Conservation (phyloP, 2,329 filamentous ascomycete genomes). For the Colletotrichum magnum region DNA sequence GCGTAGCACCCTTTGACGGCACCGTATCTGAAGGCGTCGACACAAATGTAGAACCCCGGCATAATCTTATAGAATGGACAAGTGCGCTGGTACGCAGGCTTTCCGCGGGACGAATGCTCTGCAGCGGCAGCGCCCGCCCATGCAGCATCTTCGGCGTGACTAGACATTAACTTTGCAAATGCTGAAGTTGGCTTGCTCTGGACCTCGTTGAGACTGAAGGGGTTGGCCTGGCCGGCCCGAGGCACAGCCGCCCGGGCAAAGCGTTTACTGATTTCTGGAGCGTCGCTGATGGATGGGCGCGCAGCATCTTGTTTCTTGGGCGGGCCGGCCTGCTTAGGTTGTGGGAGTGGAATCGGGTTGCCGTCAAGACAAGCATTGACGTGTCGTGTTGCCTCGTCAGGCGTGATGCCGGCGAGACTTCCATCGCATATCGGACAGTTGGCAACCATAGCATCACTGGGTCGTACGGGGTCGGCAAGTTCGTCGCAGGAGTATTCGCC, state of each 20-base stretch:
- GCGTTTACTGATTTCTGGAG: slow-evolving; percentile 64
- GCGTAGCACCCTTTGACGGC: slow-evolving; percentile 92
- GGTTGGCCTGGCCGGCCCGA: slow-evolving; percentile 85
- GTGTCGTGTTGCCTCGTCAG: slow-evolving; percentile 82
- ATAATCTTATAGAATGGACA: slow-evolving; percentile 99
- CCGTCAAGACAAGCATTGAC: slow-evolving; percentile 96
- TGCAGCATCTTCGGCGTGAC: slow-evolving; percentile 88
- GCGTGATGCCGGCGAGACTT: slow-evolving; percentile 70
- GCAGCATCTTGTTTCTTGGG: slow-evolving; percentile 25
- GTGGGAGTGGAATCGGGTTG: slow-evolving; percentile 73
- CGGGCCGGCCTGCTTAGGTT: slow-evolving; percentile 38
- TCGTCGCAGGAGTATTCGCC: slow-evolving; percentile 55
- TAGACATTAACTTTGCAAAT: slow-evolving; percentile 94
- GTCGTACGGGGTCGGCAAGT: slow-evolving; percentile 48
- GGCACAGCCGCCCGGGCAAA: slow-evolving; percentile 79
- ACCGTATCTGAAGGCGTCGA: slow-evolving; percentile 96
- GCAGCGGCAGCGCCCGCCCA: slow-evolving; percentile 90
- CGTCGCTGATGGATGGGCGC: slow-evolving; percentile 49
- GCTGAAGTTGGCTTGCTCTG: slow-evolving; percentile 72
- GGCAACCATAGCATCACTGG: slow-evolving; percentile 51
- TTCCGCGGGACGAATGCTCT: slow-evolving; percentile 83
- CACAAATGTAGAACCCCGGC: slow-evolving; percentile 91
- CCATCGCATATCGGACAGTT: slow-evolving; percentile 85
- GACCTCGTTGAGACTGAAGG: slow-evolving; percentile 71
- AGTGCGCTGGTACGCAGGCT: slow-evolving; percentile 87